Conservation (phyloP, 2,329 filamentous ascomycete species). For the Leptographium wingfieldii region DNA sequence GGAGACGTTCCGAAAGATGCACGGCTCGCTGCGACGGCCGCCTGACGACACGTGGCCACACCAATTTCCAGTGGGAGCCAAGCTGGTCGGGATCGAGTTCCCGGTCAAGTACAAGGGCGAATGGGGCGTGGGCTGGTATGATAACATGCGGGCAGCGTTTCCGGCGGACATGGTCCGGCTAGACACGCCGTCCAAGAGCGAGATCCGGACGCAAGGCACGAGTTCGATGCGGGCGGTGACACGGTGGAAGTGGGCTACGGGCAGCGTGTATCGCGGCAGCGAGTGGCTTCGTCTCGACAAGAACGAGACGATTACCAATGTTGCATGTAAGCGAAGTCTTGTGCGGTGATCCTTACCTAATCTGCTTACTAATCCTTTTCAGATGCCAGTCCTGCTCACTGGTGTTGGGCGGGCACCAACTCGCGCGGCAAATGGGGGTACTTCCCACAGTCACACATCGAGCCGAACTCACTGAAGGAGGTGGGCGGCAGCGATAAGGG, state of each 20-base stretch:
- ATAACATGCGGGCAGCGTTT: conserved; percentile 34
- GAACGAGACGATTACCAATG: conserved; percentile 54
- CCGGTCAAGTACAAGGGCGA: conserved; percentile 38
- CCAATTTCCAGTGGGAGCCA: conserved; percentile 27
- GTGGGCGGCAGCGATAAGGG: conserved; percentile 9
- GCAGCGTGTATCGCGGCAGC: conserved; percentile 23
- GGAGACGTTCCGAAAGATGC: conserved; percentile 33
- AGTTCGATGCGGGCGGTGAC: conserved; percentile 35
- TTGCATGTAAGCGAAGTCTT: conserved; percentile 30
- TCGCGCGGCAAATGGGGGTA: conserved; percentile 39
- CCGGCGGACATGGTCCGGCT: conserved; percentile 35
- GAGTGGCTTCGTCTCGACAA: conserved; percentile 49
- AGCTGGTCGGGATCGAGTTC: conserved; percentile 38
- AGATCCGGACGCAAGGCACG: conserved; percentile 31
- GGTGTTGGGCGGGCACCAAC: conserved; percentile 45
- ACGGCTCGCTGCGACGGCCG: conserved; percentile 25
- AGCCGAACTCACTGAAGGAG: conserved; percentile 31
- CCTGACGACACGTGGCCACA: conserved; percentile 12
- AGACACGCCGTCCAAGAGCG: conserved; percentile 27
- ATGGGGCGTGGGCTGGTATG: conserved; percentile 44
- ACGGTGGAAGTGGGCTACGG: conserved; percentile 36
- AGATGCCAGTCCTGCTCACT: conserved; percentile 32
- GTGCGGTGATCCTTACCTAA: conserved; percentile 6
- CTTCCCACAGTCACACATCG: conserved; percentile 38
- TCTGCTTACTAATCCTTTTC: conserved; percentile 16